Evolutionary conservation across 2,329 filamentous ascomycete genomes (phyloP).

Genomic region (Cercospora brassicicola): DNA sequence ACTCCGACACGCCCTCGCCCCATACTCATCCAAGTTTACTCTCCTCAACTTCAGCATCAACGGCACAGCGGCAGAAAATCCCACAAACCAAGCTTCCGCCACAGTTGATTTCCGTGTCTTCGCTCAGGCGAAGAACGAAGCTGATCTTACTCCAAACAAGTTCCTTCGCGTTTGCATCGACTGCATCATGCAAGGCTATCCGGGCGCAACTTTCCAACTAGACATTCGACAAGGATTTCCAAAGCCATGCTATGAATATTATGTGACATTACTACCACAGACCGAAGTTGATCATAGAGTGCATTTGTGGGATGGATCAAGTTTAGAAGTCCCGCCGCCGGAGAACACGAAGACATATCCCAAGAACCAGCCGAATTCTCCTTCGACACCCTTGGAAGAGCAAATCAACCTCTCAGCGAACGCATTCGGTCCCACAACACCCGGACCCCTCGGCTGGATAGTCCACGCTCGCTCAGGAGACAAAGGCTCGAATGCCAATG

Average conservation of each 20-base stretch:
- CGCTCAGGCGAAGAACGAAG: conserved; percentile 34
- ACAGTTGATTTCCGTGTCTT: conserved; percentile 52
- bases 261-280: conserved; percentile 42
- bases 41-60: conserved; percentile 43
- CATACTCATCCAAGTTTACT: conserved; percentile 41
- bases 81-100: conserved; percentile 46
- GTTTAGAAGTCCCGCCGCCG: conserved; percentile 40
- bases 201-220: conserved; percentile 36
- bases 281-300: conserved; percentile 32
- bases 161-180: conserved; percentile 45
- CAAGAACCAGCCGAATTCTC: conserved; percentile 40
- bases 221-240: conserved; percentile 44
- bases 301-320: conserved; percentile 35
- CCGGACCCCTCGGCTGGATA: conserved; percentile 43
- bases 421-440: conserved; percentile 41
- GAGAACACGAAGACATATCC: conserved; percentile 36
- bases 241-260: conserved; percentile 46
- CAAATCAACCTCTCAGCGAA: not conserved
- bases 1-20: conserved; percentile 43
- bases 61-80: conserved; percentile 48
- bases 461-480: conserved; percentile 40
- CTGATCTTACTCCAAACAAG: conserved; percentile 33
- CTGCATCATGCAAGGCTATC: conserved; percentile 45
- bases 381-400: conserved; percentile 14
- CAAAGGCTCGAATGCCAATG: conserved; percentile 39